phyloP scores from a whole-genome alignment of 805 yeast species.

The Monosporozyma siamensis region DNA sequence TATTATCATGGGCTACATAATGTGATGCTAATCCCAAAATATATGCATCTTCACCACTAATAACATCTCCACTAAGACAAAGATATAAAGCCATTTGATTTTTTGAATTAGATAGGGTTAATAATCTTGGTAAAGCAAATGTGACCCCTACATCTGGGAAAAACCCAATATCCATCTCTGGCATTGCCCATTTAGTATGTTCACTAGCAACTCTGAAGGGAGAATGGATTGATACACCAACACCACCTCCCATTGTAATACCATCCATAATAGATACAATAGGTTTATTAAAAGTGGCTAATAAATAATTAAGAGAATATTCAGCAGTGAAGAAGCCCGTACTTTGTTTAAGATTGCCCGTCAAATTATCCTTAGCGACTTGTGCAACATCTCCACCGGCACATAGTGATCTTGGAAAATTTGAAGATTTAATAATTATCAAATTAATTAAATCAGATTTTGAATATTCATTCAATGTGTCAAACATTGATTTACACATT shows the following conservation, averaged over 20 bases:
- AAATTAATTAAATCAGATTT: conserved; percentile 57
- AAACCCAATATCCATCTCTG: conserved; percentile 94
- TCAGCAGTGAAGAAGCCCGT: conserved; percentile 66
- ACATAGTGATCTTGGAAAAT: conserved; percentile 65
- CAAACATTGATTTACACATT: conserved; percentile 65
- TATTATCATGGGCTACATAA: conserved; percentile 59
- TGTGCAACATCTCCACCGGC: conserved; percentile 95
- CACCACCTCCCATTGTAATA: conserved; percentile 97
- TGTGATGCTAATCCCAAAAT: conserved; percentile 85
- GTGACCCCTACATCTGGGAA: conserved; percentile 94
- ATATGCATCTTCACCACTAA: conserved; percentile 74
- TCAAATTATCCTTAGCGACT: conserved; percentile 53
- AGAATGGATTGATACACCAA: conserved; percentile 81
- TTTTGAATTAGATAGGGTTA: conserved; percentile 36
- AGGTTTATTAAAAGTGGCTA: conserved; percentile 82
- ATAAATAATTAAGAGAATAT: conserved; percentile 68
- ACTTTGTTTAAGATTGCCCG: conserved; percentile 40
- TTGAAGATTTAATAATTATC: conserved; percentile 47
- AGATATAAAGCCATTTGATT: conserved; percentile 77
- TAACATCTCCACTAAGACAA: conserved; percentile 75
- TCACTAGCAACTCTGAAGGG: conserved; percentile 94
- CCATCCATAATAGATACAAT: conserved; percentile 82
- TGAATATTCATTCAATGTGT: conserved; percentile 68
- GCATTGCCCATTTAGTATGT: conserved; percentile 89
- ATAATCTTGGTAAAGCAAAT: conserved; percentile 70